A percentile compares a stretch with the other conserved stretches of the same genome.
Evolutionary conservation across 257 asterid species (phyloP).

Genomic region (Henckelia pumila): DNA sequence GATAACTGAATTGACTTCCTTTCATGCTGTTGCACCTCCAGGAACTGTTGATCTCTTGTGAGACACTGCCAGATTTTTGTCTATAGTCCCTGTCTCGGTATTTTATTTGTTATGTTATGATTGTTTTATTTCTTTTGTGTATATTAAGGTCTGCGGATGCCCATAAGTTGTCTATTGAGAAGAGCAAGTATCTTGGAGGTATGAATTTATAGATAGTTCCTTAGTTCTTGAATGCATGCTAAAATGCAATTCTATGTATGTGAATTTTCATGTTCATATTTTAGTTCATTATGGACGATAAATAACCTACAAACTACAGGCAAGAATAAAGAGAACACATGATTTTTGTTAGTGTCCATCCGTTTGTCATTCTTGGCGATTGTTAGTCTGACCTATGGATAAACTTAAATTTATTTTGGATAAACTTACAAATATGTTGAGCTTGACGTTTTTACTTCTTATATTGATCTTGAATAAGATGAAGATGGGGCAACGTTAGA

Average conservation of each 20-base stretch:
- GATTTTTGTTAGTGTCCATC: background rate
- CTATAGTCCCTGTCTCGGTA: too few species aligned
- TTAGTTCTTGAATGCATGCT: background rate
- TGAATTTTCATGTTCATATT: background rate
- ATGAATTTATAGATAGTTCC: constrained; percentile 20
- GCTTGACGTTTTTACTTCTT: background rate
- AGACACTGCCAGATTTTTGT: constrained; percentile 18
- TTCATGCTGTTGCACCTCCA: constrained; percentile 98
- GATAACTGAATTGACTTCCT: constrained; percentile 72
- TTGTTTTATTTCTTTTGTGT: constrained; percentile 11
- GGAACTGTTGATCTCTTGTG: constrained; percentile 77
- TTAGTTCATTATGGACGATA: background rate
- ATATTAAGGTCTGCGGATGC: constrained; percentile 80
- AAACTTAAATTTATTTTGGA: background rate
- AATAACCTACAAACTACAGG: background rate
- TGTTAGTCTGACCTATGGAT: background rate
- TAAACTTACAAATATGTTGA: background rate
- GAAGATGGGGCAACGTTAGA: background rate
- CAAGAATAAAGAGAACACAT: background rate
- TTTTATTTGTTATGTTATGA: constrained; percentile 1
- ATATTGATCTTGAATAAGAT: constrained; percentile 4
- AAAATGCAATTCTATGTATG: background rate
- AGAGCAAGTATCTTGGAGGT: constrained; percentile 99
- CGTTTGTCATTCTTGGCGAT: background rate
- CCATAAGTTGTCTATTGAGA: constrained; percentile 93